Evolutionary conservation across 1,284 basidiomycete genomes (phyloP), one percentile per base, ranked within the genome.

Genomic region (Pseudozyma tsukubaensis): DNA sequence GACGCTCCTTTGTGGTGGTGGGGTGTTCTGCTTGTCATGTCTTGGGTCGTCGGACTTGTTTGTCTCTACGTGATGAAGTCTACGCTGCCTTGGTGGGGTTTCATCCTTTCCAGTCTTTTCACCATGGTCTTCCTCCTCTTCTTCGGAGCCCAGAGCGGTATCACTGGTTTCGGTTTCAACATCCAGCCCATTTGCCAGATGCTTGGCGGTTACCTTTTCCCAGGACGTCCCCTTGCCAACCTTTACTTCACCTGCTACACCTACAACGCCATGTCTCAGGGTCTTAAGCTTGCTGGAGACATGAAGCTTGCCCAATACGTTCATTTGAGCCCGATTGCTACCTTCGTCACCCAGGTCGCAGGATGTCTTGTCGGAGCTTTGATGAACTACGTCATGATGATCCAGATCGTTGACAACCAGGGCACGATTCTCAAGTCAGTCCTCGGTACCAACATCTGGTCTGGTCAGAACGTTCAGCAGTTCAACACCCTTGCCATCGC

Each of bases 251-350:
- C 63, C 3, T 60, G 59, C 59, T 79, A 64, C 57, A 62, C 67
- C 21, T 77, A 76, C 61, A 69, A 74, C 55, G 55, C 73, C 40
- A 50, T 65, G 24, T 36, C 50, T 9, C 61, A 71, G 49, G 59
- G 62, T 34, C 40, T 57, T 11, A 49, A 60, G 6, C 72, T 79
- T 13, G 48, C 62, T 10, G 39, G 16, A 7, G 66, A 69, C 21
- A 52, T 79, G 11, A 79, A 79, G 51, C 37, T 79, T 1, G 77
- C 66, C 0, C 76, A 78, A 19, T 80, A 59, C n/a, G 34, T 79
- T 14, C 83, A 85, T 48, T 64, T 85, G 19, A 21, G 50, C 0
- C 74, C 50, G 7, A 54, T 42, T 16, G 64, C 58, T 50, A 71
- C 74, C 12, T 75, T 78, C 44, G 32, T 60, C 2, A 58, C 63